Evolutionary conservation across 306 rosid genomes (phyloP), one percentile per base, ranked within the genome.

Genomic region (Vigna reflexopilosa): DNA sequence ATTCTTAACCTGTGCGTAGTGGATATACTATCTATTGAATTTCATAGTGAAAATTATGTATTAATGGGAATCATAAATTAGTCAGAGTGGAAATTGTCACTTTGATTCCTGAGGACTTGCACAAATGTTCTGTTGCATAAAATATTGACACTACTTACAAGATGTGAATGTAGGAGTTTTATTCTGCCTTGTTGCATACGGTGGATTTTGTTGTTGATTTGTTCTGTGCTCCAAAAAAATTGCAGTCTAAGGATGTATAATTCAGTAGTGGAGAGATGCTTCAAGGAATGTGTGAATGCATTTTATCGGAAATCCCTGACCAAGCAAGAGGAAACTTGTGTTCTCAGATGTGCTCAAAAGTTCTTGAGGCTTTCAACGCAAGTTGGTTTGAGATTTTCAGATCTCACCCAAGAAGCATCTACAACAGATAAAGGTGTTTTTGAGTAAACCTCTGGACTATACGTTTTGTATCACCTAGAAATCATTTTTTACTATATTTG

Each of bases 201-300:
- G 69, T 72, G 73, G 65, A 59, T 77, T 66, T 71, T 68, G 42
- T 71, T 68, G 42, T 50, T 81, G 81, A 85, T 74, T 45, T 69
- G 45, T 62, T 68, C 22, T 70, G 26, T 79, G 30, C 65, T 78
- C 36, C 72, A 81, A 63, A 75, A 67, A 77, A 61, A 85, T 64
- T 82, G 76, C 88, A 82, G 88, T 75, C 73, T 85, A 48, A 85
- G 76, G 88, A 75, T 75, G 80, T 85, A 85, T 64, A 85, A 85
- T 78, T 40, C 88, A 32, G 28, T 85, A 82, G 88, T 78, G 49
- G 88, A 85, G 58, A 70, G 14, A 75, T 85, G 88, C 50, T 85
- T 85, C 83, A 75, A 59, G 28, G 83, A 85, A 36, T 85, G 88
- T 55, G 82, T 85, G 54, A 5, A 57, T 82, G 28, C 84, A 56